These are phyloP conservation scores for Aspergillus piperis DNA, from an alignment of 2,329 filamentous ascomycete genomes.

Conservation along the genomic window DNA sequence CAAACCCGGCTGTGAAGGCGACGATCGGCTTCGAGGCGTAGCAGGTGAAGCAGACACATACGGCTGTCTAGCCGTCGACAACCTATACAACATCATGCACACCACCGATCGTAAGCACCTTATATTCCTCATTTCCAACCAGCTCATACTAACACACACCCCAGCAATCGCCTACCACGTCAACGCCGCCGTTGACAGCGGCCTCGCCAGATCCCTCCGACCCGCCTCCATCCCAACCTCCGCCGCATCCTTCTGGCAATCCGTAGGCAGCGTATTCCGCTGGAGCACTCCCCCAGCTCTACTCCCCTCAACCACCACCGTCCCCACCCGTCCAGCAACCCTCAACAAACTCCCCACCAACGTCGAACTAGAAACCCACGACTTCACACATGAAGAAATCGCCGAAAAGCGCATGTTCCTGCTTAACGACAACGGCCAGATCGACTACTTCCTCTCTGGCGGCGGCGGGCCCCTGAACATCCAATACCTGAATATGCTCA, in stretches of 20 bases:
- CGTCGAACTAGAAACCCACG: slow-evolving; percentile 93
- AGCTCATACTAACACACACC: slow-evolving; percentile 50
- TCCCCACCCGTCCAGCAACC: slow-evolving; percentile 59
- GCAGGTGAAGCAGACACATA: slow-evolving; percentile 79
- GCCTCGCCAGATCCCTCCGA: slow-evolving; percentile 75
- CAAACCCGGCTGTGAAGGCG: slow-evolving; percentile 72
- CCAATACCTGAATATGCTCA: slow-evolving; percentile 95
- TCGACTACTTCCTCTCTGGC: slow-evolving; percentile 84
- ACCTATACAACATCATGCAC: slow-evolving; percentile 91
- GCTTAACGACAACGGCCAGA: slow-evolving; percentile 94
- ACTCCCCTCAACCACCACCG: slow-evolving; percentile 69
- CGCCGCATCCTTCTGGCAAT: slow-evolving; percentile 64
- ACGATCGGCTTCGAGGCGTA: slow-evolving; percentile 62
- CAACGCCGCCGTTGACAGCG: slow-evolving; percentile 83
- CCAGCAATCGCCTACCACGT: slow-evolving; percentile 81
- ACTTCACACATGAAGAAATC: slow-evolving; percentile 89
- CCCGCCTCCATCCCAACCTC: slow-evolving; percentile 76
- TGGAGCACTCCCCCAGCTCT: slow-evolving; percentile 53
- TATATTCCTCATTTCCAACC: neutral
- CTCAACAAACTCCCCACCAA: slow-evolving; percentile 63
- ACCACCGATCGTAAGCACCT: slow-evolving; percentile 59
- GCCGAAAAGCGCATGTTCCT: slow-evolving; percentile 85
- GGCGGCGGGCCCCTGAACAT: slow-evolving; percentile 87
- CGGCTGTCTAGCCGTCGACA: slow-evolving; percentile 90
- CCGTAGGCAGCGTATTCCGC: slow-evolving; percentile 63